Conservation (phyloP, 1,139 yeast species). For the Yamadazyma kanchanaburiensis region DNA sequence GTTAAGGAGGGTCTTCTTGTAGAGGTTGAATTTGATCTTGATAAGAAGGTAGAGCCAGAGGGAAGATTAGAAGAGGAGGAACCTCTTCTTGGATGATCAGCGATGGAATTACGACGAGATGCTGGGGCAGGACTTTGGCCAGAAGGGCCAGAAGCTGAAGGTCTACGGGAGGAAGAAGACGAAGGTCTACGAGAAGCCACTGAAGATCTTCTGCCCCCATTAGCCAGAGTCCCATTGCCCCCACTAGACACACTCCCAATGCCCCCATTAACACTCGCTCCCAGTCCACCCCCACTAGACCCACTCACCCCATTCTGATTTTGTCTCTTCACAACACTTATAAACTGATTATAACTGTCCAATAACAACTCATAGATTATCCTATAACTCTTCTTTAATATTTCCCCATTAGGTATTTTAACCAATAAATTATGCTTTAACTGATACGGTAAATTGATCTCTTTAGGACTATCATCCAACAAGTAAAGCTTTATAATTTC, state of each 20-base stretch:
- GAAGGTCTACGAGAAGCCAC: slow-evolving; percentile 1
- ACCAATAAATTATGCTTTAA: slow-evolving; percentile 14
- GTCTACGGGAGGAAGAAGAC: not conserved
- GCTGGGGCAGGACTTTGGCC: no score
- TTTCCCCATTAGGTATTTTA: slow-evolving; percentile 14
- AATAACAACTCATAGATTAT: slow-evolving; percentile 30
- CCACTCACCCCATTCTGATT: slow-evolving; percentile 1
- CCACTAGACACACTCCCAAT: no score
- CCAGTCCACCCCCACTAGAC: not conserved
- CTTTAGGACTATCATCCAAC: slow-evolving; percentile 26
- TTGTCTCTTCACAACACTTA: slow-evolving; percentile 17
- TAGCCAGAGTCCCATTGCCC: slow-evolving; percentile 1
- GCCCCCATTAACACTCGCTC: no score
- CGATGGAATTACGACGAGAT: slow-evolving; percentile 2
- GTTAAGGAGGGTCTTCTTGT: slow-evolving; percentile 7
- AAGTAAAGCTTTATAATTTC: slow-evolving; percentile 23
- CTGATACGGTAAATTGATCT: slow-evolving; percentile 30
- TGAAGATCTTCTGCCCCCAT: slow-evolving; percentile 5
- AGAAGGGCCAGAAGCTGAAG: not conserved
- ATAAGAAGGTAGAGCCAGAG: not conserved
- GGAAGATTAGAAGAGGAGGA: slow-evolving; percentile 1
- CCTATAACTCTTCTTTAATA: slow-evolving; percentile 17
- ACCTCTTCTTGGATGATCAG: slow-evolving; percentile 1
- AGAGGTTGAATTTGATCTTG: not conserved
- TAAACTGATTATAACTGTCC: slow-evolving; percentile 33